Evolutionary conservation across 352 stramenopile genomes (phyloP), one percentile per base, ranked within the genome.

Genomic region (Blastocystis hominis): DNA sequence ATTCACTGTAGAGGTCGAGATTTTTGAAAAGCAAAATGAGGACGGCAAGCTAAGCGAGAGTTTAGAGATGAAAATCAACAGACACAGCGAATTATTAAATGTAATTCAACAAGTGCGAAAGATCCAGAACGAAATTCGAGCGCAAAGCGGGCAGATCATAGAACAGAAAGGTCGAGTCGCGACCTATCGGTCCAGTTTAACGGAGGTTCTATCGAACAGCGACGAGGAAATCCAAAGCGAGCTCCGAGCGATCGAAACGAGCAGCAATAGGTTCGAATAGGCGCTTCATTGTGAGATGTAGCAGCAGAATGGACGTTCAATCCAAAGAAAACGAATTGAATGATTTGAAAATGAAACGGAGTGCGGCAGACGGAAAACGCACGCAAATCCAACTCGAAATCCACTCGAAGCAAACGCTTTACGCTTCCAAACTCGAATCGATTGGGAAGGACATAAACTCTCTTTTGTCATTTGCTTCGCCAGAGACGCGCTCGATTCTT

Each of bases 1-100:
- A 63, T 75, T 91, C 4, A 36, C 90, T 40, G 15, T 36, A 3
- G 89, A 93, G 54, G 88, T 91, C 20, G 70, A 88, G 0, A 86
- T 84, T 3, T 86, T 88, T 0, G 89, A 91, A 44, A 64, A 91
- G 0, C 84, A 90, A 55, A 76, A 87, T 5, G 90, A 89, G 30
- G 59, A 94, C 2, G 91, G 91, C 76, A 75, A 91, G 0, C 84
- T 94, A 3, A 92, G 89, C 36, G 55, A 0, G 91, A 93, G 75
- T 88, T 92, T 75, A 3, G 13, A 54, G 24, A 15, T 75, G 30
- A 89, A 94, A 7, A 86, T 89, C 79, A 89, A 91, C 24, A 30
- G 24, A 30, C 24, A 30, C 24, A 30, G 24, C 24, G 24, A 30
- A 30, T 30, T 30, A 30, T 89, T 92, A 13, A 66, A 90, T 30